These are phyloP conservation scores for Pleurostoma richardsiae DNA, from an alignment of 2,329 filamentous ascomycete species.

Conservation along the genomic window DNA sequence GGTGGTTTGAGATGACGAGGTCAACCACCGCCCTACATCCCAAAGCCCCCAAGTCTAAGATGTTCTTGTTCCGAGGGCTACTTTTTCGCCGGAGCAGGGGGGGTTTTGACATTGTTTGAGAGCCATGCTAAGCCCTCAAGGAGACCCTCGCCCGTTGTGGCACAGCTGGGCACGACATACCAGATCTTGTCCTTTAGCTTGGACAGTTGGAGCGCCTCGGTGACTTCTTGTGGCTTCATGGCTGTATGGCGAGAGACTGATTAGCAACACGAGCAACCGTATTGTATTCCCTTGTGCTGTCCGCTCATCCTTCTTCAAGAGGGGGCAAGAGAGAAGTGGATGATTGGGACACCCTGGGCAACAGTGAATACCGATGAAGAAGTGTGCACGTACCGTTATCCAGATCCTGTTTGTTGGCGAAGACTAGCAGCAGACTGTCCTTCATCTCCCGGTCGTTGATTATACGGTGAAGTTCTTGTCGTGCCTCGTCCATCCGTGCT, in stretches of 20 bases:
- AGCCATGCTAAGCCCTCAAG: conserved; percentile 80
- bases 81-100: conserved; percentile 50
- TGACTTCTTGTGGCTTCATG: conserved; percentile 76
- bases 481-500: conserved; percentile 85
- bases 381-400: conserved; percentile 56
- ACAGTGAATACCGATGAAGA: no score
- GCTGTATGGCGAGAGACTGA: conserved; percentile 39
- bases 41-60: neutral
- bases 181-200: conserved; percentile 80
- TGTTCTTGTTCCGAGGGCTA: conserved; percentile 20
- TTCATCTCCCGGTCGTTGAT: conserved; percentile 98
- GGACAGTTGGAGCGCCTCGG: conserved; percentile 68
- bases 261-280: no score
- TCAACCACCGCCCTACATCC: no score
- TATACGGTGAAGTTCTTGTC: conserved; percentile 91
- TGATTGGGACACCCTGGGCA: no score
- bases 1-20: neutral
- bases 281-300: no score
- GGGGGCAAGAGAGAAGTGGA: neutral
- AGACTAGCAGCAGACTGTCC: conserved; percentile 88
- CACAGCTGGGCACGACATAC: conserved; percentile 80
- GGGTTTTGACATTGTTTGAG: conserved; percentile 76
- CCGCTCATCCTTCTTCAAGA: neutral
- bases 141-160: conserved; percentile 75
- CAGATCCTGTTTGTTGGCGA: conserved; percentile 99